Evolutionary conservation across 225 moss, liverwort and hornwort genomes (phyloP), one percentile per base, ranked within the genome.

Genomic region (Sphagnum tenellum): DNA sequence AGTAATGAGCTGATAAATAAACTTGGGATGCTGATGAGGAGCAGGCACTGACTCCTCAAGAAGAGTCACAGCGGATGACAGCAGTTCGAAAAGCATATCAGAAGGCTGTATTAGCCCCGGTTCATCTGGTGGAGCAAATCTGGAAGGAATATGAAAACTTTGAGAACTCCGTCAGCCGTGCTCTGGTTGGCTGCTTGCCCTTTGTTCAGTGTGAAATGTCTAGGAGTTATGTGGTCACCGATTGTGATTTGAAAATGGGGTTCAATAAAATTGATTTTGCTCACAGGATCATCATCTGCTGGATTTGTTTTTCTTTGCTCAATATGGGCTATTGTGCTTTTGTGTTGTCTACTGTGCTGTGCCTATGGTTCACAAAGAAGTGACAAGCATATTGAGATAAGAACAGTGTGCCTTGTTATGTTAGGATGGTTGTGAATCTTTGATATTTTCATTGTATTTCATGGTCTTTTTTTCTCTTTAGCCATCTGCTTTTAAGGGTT

Each of bases 111-210:
- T 80, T 98, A 65, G 89, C 89, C 48, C 92, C 96, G 64, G 85
- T 89, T 67, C 96, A 98, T 61, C 60, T 87, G 69, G 89, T 90
- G 70, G 90, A 98, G 67, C 90, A 90, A 70, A 79, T 93, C 67
- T 93, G 89, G 96, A 92, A 98, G 78, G 96, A 98, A 64, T 93
- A 98, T 73, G 92, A 92, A 81, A 85, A 74, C 79, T 92, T 98
- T 86, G 96, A 98, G 77, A 92, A 98, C 81, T 98, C 96, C 68
- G 81, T 93, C 76, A 93, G 90, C 85, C 88, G 88, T 78, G 83
- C 92, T 70, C 79, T 93, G 89, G 96, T 98, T 76, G 81, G 88
- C 74, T 80, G 82, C 82, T 82, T 82, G 79, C 86, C 82, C 79
- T 82, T 73, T 73, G 57, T 71, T 82, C 70, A 78, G 67, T 74